Percentiles rank a stretch among this genome's conserved stretches.
These are phyloP conservation scores for Scheffersomyces quercinus DNA, from an alignment of 1,139 yeast species.

Conservation along the genomic window DNA sequence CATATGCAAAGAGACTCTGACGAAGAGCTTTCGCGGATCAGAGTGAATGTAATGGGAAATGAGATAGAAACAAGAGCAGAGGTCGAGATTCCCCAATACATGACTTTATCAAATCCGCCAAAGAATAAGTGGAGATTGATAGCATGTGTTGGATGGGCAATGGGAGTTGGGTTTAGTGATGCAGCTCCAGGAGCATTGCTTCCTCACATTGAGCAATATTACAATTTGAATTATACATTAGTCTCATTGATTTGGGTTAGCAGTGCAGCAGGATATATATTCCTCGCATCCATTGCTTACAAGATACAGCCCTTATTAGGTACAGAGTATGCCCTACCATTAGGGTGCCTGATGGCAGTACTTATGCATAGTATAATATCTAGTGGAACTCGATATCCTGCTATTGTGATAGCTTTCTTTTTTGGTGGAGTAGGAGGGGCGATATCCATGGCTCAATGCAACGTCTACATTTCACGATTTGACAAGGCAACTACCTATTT, in stretches of 20 bases:
- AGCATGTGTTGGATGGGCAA: constrained; percentile 43
- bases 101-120: constrained; percentile 42
- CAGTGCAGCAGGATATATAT: constrained; percentile 46
- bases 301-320: constrained; percentile 45
- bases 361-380: constrained; percentile 43
- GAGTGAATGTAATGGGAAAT: not conserved
- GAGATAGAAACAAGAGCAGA: not conserved
- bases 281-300: constrained; percentile 40
- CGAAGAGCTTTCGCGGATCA: not conserved
- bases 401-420: constrained; percentile 53
- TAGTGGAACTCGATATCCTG: constrained; percentile 36
- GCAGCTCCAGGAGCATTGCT: constrained; percentile 51
- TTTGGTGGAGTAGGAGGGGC: constrained; percentile 65
- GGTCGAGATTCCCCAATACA: constrained; percentile 4
- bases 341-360: constrained; percentile 36
- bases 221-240: constrained; percentile 35
- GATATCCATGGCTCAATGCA: constrained; percentile 54
- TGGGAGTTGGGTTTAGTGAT: constrained; percentile 38
- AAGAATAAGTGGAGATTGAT: constrained; percentile 43
- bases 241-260: constrained; percentile 49
- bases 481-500: constrained; percentile 49
- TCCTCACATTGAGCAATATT: constrained; percentile 42
- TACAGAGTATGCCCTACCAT: constrained; percentile 32
- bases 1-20: not conserved
- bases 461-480: constrained; percentile 55